Evolutionary conservation across 345 rosid species (phyloP).

Genomic region (Erucastrum elatum): DNA sequence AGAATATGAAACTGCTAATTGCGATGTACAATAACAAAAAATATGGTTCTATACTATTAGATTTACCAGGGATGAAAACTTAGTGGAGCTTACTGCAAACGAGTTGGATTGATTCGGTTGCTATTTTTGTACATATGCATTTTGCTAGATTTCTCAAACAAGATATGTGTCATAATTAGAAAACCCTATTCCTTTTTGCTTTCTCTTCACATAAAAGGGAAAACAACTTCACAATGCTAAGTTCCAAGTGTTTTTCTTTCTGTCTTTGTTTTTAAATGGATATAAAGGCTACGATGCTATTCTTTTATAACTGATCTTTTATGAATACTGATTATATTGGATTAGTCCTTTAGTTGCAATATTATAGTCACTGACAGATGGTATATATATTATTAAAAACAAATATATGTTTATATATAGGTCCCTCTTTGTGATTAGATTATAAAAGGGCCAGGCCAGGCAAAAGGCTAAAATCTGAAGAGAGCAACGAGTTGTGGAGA

Average conservation of each 20-base stretch:
- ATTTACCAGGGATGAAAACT: background rate
- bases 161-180: background rate
- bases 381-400: background rate
- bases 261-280: no score
- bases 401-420: conserved; percentile 4
- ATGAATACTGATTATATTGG: no score
- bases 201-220: background rate
- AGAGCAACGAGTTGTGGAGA: background rate
- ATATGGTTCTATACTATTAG: no score
- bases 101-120: background rate
- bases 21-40: no score
- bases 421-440: background rate
- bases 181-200: background rate
- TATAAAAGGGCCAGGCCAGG: background rate
- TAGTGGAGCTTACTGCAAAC: background rate
- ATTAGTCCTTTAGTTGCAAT: no score
- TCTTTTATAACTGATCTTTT: no score
- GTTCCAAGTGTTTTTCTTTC: background rate
- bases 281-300: no score
- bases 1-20: background rate
- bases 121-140: background rate
- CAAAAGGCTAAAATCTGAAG: background rate
- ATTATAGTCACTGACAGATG: background rate
- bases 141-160: background rate
- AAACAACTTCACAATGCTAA: conserved; percentile 6